Evolutionary conservation across 208 protist genomes (phyloP).

Genomic region (Angomonas ambiguus): DNA sequence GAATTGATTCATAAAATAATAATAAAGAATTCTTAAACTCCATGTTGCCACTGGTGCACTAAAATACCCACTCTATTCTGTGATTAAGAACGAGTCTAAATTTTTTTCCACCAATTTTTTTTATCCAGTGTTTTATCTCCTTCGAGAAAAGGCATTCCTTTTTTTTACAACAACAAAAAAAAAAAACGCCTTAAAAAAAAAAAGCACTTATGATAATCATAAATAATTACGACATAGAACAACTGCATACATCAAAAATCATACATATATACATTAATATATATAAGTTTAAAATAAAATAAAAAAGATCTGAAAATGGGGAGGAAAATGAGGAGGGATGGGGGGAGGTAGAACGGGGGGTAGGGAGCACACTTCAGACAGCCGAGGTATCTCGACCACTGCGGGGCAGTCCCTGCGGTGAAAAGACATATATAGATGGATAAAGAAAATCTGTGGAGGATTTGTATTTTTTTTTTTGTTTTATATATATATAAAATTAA

Average conservation of each 20-base stretch:
- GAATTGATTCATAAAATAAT: background rate
- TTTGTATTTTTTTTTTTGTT: background rate
- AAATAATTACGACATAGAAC: conserved; percentile 13
- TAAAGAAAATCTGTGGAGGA: background rate
- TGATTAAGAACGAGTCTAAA: too few species aligned
- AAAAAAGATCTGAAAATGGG: conserved; percentile 11
- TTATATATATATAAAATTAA: conserved; percentile 8
- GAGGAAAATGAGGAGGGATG: background rate
- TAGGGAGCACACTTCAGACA: background rate
- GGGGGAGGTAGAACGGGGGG: background rate
- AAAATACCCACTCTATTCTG: too few species aligned
- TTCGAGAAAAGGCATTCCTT: too few species aligned
- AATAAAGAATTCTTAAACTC: conserved; percentile 4
- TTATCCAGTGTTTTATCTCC: too few species aligned
- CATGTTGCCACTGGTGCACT: too few species aligned
- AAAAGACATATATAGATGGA: conserved; percentile 7
- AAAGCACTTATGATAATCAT: background rate
- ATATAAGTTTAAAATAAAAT: background rate
- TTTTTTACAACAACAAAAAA: too few species aligned
- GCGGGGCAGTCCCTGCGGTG: background rate
- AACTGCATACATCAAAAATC: background rate
- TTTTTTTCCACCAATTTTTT: too few species aligned
- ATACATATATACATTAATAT: background rate
- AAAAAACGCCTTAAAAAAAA: too few species aligned
- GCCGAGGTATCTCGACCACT: background rate